Evolutionary conservation across 2,329 filamentous ascomycete species (phyloP).

Genomic region (Akanthomyces dipterigenus): DNA sequence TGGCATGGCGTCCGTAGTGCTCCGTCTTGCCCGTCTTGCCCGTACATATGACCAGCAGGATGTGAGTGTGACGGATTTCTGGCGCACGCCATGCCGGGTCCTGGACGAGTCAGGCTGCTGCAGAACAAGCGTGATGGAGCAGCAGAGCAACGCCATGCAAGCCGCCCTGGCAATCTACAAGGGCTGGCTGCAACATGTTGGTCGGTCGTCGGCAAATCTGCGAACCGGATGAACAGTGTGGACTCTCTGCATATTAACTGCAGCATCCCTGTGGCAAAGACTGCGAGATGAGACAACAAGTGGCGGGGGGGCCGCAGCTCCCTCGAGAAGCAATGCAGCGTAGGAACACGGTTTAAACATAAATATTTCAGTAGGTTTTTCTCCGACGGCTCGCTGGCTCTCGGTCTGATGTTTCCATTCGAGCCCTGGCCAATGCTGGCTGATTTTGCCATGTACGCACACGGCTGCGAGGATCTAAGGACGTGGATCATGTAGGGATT

Average conservation of each 20-base stretch:
- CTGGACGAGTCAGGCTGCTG: constrained; percentile 5
- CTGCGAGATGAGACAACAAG: constrained; percentile 2
- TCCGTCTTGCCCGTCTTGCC: too few species aligned
- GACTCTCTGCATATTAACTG: neutral
- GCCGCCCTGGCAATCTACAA: neutral
- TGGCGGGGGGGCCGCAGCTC: neutral
- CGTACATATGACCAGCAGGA: neutral
- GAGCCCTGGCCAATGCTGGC: neutral
- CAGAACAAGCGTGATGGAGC: neutral
- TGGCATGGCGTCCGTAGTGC: neutral
- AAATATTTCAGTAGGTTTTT: too few species aligned
- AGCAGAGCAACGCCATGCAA: neutral
- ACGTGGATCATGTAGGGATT: neutral
- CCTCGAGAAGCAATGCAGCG: too few species aligned
- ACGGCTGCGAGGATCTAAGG: neutral
- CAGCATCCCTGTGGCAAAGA: neutral
- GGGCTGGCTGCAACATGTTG: neutral
- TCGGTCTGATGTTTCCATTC: neutral
- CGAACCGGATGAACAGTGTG: neutral
- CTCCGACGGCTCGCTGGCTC: neutral
- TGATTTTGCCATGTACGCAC: neutral
- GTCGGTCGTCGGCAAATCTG: constrained; percentile 1
- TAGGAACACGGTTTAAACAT: too few species aligned
- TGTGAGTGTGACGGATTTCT: neutral
- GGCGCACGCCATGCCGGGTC: neutral